A percentile compares a stretch with the other conserved stretches of the same genome.
Evolutionary conservation across 1,139 yeast genomes (phyloP).

Genomic region (Kazachstania sp.): DNA sequence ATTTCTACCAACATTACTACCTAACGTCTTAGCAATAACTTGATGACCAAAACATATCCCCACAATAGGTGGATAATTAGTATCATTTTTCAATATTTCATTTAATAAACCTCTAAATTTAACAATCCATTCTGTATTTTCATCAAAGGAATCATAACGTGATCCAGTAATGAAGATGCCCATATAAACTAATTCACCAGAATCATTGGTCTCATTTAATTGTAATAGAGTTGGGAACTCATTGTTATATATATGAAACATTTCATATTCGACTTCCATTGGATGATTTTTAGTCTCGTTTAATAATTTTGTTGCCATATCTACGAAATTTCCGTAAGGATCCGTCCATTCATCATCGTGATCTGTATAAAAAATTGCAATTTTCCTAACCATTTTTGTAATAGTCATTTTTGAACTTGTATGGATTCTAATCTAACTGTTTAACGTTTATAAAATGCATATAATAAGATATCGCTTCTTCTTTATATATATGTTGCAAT

Average conservation of each 20-base stretch:
- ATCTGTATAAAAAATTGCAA: constrained; percentile 27
- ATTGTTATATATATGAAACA: constrained; percentile 16
- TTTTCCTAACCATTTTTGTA: constrained; percentile 7
- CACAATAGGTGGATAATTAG: constrained; percentile 41
- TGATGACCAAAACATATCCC: constrained; percentile 91
- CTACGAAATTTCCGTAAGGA: constrained; percentile 22
- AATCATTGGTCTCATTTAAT: constrained; percentile 6
- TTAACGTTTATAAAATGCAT: no score
- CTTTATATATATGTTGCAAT: no score
- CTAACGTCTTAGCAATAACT: constrained; percentile 56
- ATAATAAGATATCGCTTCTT: no score
- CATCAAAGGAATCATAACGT: constrained; percentile 41
- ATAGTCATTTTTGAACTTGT: neutral
- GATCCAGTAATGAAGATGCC: constrained; percentile 51
- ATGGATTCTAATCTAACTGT: neutral
- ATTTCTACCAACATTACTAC: constrained; percentile 51
- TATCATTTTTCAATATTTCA: constrained; percentile 5
- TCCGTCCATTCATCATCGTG: constrained; percentile 17
- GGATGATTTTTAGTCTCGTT: constrained; percentile 10
- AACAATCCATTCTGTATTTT: constrained; percentile 39
- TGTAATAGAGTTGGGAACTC: constrained; percentile 22
- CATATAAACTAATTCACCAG: constrained; percentile 7
- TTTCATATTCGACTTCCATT: constrained; percentile 13
- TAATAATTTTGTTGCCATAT: constrained; percentile 19
- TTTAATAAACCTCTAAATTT: constrained; percentile 36